Conservation (phyloP, 441 rosid species). For the Pelargonium cotyledonis region DNA sequence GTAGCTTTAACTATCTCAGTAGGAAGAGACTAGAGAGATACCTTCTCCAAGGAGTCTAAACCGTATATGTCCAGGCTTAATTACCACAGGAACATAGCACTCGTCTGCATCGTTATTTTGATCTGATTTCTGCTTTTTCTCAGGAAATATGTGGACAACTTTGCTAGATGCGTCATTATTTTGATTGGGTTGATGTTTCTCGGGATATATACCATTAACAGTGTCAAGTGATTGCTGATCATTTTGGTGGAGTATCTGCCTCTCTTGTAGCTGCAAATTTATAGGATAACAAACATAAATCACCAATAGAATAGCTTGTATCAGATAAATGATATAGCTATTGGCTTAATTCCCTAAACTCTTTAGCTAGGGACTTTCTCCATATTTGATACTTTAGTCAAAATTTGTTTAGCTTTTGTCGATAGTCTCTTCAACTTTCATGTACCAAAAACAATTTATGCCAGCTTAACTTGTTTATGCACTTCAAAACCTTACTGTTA, state of each 20-base stretch:
- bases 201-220: slow-evolving; percentile 22
- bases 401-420: background rate
- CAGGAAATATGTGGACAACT: slow-evolving; percentile 14
- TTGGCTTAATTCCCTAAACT: too few species aligned
- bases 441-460: too few species aligned
- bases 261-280: slow-evolving; percentile 40
- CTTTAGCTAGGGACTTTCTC: too few species aligned
- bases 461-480: too few species aligned
- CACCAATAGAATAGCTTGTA: background rate
- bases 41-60: slow-evolving; percentile 62
- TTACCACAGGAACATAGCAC: slow-evolving; percentile 59
- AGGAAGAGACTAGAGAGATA: slow-evolving; percentile 15
- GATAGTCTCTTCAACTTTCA: too few species aligned
- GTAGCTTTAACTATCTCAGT: background rate
- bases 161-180: slow-evolving; percentile 9
- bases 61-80: slow-evolving; percentile 92
- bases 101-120: slow-evolving; percentile 36
- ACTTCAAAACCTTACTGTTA: too few species aligned
- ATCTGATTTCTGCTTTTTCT: slow-evolving; percentile 24
- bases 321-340: background rate
- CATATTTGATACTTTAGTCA: background rate
- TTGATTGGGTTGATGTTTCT: slow-evolving; percentile 25
- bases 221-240: slow-evolving; percentile 33
- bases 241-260: slow-evolving; percentile 28
- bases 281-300: slow-evolving; percentile 12